Evolutionary conservation across 2,329 filamentous ascomycete species (phyloP).

Genomic region (Xylaria sp.): DNA sequence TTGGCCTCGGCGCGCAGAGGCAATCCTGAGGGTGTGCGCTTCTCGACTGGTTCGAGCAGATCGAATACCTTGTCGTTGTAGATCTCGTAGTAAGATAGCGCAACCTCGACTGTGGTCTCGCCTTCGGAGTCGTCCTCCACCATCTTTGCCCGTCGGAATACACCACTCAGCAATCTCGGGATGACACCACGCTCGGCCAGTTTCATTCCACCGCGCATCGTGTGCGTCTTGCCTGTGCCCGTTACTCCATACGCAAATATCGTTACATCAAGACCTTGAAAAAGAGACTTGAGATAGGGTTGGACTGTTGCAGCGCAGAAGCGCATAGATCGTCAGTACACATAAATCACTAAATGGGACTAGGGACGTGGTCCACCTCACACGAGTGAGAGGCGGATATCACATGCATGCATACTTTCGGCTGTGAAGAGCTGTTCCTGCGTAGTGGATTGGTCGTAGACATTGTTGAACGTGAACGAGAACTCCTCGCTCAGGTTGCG

Average conservation of each 20-base stretch:
- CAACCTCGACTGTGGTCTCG: conserved; percentile 64
- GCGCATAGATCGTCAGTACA: conserved; percentile 10
- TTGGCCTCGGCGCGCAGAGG: conserved; percentile 80
- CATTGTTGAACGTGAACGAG: conserved; percentile 89
- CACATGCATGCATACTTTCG: conserved; percentile 57
- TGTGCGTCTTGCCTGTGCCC: conserved; percentile 91
- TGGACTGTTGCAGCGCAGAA: conserved; percentile 53
- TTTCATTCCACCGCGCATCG: conserved; percentile 86
- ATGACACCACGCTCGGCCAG: conserved; percentile 84
- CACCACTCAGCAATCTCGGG: conserved; percentile 73
- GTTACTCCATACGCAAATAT: conserved; percentile 92
- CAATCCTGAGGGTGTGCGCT: conserved; percentile 73
- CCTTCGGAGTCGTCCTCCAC: conserved; percentile 72
- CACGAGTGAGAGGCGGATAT: not conserved
- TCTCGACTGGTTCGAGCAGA: conserved; percentile 80
- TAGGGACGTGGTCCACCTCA: not conserved
- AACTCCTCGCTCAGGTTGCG: conserved; percentile 90
- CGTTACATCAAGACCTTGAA: conserved; percentile 81
- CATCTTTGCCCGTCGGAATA: conserved; percentile 82
- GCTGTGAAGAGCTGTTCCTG: conserved; percentile 86
- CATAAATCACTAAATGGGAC: conserved; percentile 4
- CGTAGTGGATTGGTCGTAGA: conserved; percentile 73
- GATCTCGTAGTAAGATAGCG: conserved; percentile 90
- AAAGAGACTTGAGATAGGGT: conserved; percentile 85
- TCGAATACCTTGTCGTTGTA: conserved; percentile 96